Conservation (phyloP, 495 filamentous ascomycete genomes). For the Trichoderma asperelloides region DNA sequence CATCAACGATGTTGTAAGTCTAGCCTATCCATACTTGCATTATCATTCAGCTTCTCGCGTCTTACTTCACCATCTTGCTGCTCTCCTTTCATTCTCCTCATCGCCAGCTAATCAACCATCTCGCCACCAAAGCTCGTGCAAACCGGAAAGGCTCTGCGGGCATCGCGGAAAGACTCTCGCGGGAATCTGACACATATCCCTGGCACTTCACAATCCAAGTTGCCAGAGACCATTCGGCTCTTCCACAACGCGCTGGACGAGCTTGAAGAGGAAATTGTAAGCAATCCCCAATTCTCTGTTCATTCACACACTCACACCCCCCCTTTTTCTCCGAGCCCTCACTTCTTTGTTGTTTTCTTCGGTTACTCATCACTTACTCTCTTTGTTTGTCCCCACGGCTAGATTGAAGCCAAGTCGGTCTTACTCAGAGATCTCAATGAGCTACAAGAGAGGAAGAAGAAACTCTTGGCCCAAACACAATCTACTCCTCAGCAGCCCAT, state of each 20-base stretch:
- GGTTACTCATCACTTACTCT: background rate
- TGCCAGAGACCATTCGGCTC: conserved; percentile 28
- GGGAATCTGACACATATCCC: conserved; percentile 20
- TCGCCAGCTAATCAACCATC: conserved; percentile 7
- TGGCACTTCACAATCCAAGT: conserved; percentile 24
- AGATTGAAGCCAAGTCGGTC: conserved; percentile 36
- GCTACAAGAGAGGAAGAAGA: conserved; percentile 18
- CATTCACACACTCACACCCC: background rate
- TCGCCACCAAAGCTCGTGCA: conserved; percentile 34
- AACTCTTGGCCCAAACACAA: conserved; percentile 14
- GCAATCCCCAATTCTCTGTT: conserved; percentile 9
- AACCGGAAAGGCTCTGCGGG: conserved; percentile 39
- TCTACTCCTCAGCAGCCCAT: conserved; percentile 22
- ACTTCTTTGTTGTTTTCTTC: background rate
- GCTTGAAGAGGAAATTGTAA: conserved; percentile 43
- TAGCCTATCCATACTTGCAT: background rate
- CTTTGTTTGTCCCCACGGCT: background rate
- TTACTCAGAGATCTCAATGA: conserved; percentile 33
- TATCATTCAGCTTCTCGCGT: background rate
- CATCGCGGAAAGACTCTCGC: conserved; percentile 30
- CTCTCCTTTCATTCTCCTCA: background rate
- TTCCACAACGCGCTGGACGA: conserved; percentile 45
- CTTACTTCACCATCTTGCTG: background rate
- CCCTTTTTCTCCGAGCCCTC: background rate
- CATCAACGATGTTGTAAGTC: conserved; percentile 40